A percentile compares a stretch with the other conserved stretches of the same genome.
Evolutionary conservation across 2,329 filamentous ascomycete genomes (phyloP).

Genomic region (Phaeoacremonium minimum): DNA sequence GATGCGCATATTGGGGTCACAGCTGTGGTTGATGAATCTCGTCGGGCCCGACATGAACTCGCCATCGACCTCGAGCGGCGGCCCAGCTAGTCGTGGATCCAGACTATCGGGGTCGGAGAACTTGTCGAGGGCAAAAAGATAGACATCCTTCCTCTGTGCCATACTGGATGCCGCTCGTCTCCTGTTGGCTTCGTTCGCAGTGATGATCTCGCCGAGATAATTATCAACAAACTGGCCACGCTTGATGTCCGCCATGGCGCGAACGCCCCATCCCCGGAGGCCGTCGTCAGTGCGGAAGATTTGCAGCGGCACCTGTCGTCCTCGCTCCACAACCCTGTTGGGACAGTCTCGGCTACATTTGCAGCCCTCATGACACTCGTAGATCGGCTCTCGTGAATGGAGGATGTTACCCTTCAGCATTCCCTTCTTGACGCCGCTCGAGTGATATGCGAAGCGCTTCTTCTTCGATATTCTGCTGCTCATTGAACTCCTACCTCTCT

Average conservation of each 20-base stretch:
- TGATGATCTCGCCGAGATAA: constrained; percentile 72
- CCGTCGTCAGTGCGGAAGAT: constrained; percentile 68
- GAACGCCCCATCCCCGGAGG: constrained; percentile 74
- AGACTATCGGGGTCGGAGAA: constrained; percentile 57
- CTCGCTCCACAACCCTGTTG: constrained; percentile 73
- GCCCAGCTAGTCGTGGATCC: constrained; percentile 50
- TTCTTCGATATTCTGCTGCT: constrained; percentile 15
- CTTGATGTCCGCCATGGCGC: constrained; percentile 58
- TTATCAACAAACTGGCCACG: constrained; percentile 75
- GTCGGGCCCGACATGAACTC: constrained; percentile 76
- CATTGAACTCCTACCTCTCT: no score
- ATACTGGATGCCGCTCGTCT: constrained; percentile 55
- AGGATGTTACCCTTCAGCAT: constrained; percentile 48
- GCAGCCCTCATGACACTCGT: constrained; percentile 75
- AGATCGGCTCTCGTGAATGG: constrained; percentile 59
- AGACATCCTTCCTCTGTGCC: constrained; percentile 66
- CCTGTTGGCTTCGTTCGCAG: constrained; percentile 56
- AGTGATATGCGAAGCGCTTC: constrained; percentile 60
- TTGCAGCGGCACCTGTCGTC: constrained; percentile 65
- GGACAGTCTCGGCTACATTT: constrained; percentile 61
- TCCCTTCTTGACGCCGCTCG: constrained; percentile 45
- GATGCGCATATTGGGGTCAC: constrained; percentile 73
- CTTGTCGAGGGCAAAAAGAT: constrained; percentile 79
- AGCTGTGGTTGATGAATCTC: constrained; percentile 80
- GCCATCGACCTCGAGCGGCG: constrained; percentile 61